These are phyloP conservation scores for Posidonia australis DNA, from an alignment of 106 monocot species.

Conservation along the genomic window DNA sequence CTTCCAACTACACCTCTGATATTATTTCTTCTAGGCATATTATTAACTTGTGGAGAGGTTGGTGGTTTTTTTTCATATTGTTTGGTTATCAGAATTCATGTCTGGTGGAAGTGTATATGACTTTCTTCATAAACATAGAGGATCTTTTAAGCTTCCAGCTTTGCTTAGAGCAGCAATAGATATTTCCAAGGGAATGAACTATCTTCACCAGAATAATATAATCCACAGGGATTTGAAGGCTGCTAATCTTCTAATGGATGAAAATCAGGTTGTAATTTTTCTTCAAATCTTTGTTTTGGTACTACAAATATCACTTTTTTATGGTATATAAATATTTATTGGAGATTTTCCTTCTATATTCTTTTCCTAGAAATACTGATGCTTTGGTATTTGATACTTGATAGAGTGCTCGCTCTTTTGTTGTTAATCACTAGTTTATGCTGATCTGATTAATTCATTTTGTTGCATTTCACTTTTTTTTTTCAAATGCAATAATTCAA, in stretches of 20 bases:
- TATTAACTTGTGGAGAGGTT: background rate
- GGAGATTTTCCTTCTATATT: background rate
- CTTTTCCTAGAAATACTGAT: background rate
- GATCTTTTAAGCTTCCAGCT: conserved; percentile 16
- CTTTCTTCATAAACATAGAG: conserved; percentile 27
- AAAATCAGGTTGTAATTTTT: conserved; percentile 20
- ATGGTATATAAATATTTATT: background rate
- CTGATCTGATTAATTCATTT: too few species aligned
- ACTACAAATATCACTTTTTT: background rate
- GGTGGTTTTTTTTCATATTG: background rate
- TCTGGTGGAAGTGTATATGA: conserved; percentile 30
- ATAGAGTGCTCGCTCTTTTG: too few species aligned
- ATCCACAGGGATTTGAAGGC: conserved; percentile 30
- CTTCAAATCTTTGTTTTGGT: background rate
- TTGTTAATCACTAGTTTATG: too few species aligned
- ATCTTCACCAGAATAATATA: conserved; percentile 32
- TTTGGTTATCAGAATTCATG: conserved; percentile 22
- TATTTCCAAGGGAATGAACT: conserved; percentile 28
- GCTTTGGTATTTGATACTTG: too few species aligned
- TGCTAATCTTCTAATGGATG: conserved; percentile 30
- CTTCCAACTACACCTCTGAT: background rate
- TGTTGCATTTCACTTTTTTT: too few species aligned
- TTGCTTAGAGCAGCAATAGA: conserved; percentile 25
- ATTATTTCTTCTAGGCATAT: conserved; percentile 7
- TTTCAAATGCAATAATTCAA: too few species aligned